These are phyloP conservation scores for Paramyrothecium roridum DNA, from an alignment of 2,329 filamentous ascomycete species.

Conservation along the genomic window DNA sequence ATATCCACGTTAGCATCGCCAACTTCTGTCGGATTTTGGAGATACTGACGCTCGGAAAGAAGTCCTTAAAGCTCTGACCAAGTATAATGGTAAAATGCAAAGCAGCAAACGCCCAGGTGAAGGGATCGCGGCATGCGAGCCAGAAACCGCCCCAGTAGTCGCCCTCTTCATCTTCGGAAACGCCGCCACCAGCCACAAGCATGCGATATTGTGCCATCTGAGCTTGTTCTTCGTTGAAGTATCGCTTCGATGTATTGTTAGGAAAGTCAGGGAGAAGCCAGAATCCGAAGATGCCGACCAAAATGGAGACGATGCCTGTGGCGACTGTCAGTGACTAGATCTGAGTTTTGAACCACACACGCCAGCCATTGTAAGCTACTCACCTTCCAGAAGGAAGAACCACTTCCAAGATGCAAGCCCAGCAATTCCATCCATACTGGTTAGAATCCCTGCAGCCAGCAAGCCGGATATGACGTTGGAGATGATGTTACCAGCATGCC, in stretches of 20 bases:
- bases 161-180: constrained; percentile 31
- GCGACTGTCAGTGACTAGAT: background rate
- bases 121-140: constrained; percentile 28
- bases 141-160: constrained; percentile 34
- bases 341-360: background rate
- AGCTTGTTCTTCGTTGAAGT: constrained; percentile 32
- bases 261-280: constrained; percentile 35
- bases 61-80: constrained; percentile 36
- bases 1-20: background rate
- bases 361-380: background rate
- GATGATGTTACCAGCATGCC: constrained; percentile 42
- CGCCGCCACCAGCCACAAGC: constrained; percentile 30
- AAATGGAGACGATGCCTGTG: constrained; percentile 24
- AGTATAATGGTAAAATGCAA: constrained; percentile 43
- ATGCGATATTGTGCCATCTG: constrained; percentile 34
- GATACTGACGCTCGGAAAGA: constrained; percentile 33
- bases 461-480: constrained; percentile 41
- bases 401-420: constrained; percentile 35
- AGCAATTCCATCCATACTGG: constrained; percentile 36
- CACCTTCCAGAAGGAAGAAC: constrained; percentile 35
- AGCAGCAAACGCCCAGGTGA: constrained; percentile 31
- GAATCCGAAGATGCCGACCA: constrained; percentile 24
- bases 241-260: constrained; percentile 24
- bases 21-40: no score
- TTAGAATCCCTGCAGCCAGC: constrained; percentile 38